These are phyloP conservation scores for Emergomyces africanus DNA, from an alignment of 2,329 filamentous ascomycete genomes.

Conservation along the genomic window DNA sequence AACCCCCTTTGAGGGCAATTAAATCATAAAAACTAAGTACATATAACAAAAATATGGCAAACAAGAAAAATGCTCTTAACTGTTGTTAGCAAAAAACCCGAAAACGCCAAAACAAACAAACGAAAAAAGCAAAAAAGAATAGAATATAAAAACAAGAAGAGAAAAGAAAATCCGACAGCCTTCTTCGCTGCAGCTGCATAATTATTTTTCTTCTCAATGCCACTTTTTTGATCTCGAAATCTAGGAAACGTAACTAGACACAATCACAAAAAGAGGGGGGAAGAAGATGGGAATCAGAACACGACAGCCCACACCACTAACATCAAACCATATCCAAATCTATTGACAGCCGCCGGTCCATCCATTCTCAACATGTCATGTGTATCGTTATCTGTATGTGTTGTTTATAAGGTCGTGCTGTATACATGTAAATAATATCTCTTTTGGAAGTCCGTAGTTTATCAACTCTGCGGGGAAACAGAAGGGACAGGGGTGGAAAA, in stretches of 20 bases:
- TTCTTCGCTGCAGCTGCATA: background rate
- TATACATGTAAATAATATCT: slow-evolving; percentile 5
- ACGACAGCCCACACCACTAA: background rate
- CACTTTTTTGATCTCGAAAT: background rate
- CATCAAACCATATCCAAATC: background rate
- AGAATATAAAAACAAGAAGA: no score
- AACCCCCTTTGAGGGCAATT: no score
- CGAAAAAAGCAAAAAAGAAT: background rate
- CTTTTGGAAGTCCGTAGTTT: background rate
- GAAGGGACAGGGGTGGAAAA: background rate
- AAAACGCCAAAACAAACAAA: background rate
- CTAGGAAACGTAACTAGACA: background rate
- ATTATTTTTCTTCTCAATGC: background rate
- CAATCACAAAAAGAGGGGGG: background rate
- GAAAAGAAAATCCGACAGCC: background rate
- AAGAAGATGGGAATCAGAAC: background rate
- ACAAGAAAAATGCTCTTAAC: no score
- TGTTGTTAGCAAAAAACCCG: no score
- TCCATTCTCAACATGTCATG: background rate
- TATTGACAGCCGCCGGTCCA: background rate
- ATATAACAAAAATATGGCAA: no score
- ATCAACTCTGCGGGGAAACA: background rate
- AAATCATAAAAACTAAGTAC: no score
- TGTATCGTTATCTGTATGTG: slow-evolving; percentile 5
- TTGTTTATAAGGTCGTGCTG: slow-evolving; percentile 1